A percentile compares a stretch with the other conserved stretches of the same genome.
phyloP scores from a whole-genome alignment of 495 filamentous ascomycete genomes.

The Bacidia gigantensis region DNA sequence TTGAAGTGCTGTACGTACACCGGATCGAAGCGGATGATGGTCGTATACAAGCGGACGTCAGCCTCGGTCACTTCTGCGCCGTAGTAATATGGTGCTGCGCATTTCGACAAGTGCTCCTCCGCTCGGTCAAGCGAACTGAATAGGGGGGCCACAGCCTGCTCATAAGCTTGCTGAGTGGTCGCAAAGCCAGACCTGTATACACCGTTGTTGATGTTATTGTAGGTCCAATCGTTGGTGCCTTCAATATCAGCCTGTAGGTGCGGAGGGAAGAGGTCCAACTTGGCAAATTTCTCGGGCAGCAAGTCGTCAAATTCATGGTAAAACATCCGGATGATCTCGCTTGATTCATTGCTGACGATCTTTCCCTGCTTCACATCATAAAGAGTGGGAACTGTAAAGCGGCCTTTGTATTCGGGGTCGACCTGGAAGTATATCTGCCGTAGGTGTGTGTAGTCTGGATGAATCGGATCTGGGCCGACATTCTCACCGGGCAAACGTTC shows the following conservation, averaged over 20 bases:
- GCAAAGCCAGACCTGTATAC: slow-evolving; percentile 69
- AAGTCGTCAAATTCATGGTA: slow-evolving; percentile 63
- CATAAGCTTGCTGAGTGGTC: slow-evolving; percentile 61
- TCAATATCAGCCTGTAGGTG: slow-evolving; percentile 52
- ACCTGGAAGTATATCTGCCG: slow-evolving; percentile 48
- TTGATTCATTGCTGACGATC: slow-evolving; percentile 46
- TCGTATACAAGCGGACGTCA: slow-evolving; percentile 71
- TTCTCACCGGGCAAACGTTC: slow-evolving; percentile 50
- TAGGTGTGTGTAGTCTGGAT: slow-evolving; percentile 40
- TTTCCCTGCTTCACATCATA: slow-evolving; percentile 46
- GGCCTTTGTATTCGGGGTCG: slow-evolving; percentile 43
- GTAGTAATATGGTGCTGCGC: slow-evolving; percentile 49
- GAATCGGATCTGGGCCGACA: slow-evolving; percentile 37
- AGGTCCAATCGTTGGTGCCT: slow-evolving; percentile 65
- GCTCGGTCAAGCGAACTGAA: slow-evolving; percentile 60
- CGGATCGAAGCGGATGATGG: slow-evolving; percentile 71
- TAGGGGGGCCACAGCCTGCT: slow-evolving; percentile 47
- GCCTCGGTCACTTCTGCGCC: slow-evolving; percentile 61
- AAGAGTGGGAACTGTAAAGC: slow-evolving; percentile 49
- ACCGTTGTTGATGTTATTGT: slow-evolving; percentile 75
- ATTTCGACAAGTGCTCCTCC: slow-evolving; percentile 49
- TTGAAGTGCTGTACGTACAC: slow-evolving; percentile 95
- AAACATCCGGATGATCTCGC: slow-evolving; percentile 55
- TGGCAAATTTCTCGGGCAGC: slow-evolving; percentile 40
- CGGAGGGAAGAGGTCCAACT: slow-evolving; percentile 50